Conservation (phyloP, 805 yeast genomes). For the Saccharomyces mikatae region DNA sequence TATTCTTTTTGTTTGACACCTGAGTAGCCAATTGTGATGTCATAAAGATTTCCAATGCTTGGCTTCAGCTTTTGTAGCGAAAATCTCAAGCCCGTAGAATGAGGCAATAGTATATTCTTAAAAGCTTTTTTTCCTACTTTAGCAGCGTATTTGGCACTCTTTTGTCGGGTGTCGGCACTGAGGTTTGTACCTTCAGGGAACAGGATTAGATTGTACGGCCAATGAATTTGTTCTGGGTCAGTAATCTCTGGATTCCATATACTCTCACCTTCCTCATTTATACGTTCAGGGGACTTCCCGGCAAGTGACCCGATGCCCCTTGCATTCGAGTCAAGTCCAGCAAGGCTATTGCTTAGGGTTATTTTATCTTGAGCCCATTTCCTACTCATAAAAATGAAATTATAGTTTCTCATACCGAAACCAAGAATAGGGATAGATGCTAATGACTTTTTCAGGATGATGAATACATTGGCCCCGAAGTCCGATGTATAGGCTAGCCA, state of each 20-base stretch:
- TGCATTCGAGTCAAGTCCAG: constrained; percentile 51
- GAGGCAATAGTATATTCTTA: constrained; percentile 69
- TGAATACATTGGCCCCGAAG: constrained; percentile 57
- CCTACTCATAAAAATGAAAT: constrained; percentile 72
- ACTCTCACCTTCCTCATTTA: constrained; percentile 24
- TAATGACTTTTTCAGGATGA: constrained; percentile 72
- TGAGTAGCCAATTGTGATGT: constrained; percentile 74
- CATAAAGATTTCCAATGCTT: constrained; percentile 58
- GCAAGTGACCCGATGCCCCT: constrained; percentile 48
- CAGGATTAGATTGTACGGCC: constrained; percentile 64
- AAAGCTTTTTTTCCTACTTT: constrained; percentile 43
- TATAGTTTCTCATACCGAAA: constrained; percentile 71
- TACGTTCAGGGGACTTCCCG: constrained; percentile 24
- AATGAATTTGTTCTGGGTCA: constrained; percentile 27
- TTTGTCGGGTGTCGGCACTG: constrained; percentile 52
- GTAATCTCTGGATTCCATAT: constrained; percentile 19
- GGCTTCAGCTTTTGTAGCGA: constrained; percentile 48
- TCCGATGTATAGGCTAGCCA: constrained; percentile 64
- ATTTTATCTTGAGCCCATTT: constrained; percentile 77
- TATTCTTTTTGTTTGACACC: constrained; percentile 55
- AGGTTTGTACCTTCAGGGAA: constrained; percentile 95
- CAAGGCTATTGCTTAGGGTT: constrained; percentile 47
- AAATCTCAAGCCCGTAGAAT: constrained; percentile 69
- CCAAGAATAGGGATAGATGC: constrained; percentile 69
- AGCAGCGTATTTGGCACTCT: constrained; percentile 50